A percentile compares a stretch with the other conserved stretches of the same genome.
Conservation (phyloP, 2,329 filamentous ascomycete species). For the Talaromyces sp. region DNA sequence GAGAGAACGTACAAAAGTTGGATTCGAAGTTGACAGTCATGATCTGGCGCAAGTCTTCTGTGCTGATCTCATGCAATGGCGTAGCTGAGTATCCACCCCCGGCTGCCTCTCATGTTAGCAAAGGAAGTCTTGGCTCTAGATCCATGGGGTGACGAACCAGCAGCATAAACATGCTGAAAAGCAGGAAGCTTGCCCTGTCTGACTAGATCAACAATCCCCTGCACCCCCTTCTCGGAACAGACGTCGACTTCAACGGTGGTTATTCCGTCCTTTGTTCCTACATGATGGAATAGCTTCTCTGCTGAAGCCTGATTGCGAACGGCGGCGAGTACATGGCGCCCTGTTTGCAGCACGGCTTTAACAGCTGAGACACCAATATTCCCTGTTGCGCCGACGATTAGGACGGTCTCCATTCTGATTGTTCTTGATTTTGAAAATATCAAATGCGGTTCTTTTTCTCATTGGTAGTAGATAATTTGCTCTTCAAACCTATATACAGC, state of each 20-base stretch:
- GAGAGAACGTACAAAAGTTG: conserved; percentile 11
- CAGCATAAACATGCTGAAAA: conserved; percentile 14
- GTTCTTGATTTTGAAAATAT: neutral
- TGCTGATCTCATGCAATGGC: conserved; percentile 1
- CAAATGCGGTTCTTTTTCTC: neutral
- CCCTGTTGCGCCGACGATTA: conserved; percentile 13
- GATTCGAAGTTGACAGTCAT: conserved; percentile 16
- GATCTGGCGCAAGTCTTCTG: conserved; percentile 3
- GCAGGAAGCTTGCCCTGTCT: conserved; percentile 10
- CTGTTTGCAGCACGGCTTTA: neutral
- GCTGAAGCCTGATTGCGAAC: conserved; percentile 14
- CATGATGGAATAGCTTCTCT: conserved; percentile 10
- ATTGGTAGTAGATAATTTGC: neutral
- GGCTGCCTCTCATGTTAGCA: neutral
- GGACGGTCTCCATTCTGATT: conserved; percentile 15
- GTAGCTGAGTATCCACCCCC: conserved; percentile 10
- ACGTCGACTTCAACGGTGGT: conserved; percentile 10
- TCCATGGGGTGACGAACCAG: neutral
- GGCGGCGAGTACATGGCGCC: conserved; percentile 9
- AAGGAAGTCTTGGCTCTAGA: neutral
- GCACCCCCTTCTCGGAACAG: conserved; percentile 8
- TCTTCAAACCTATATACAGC: neutral
- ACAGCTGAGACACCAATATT: conserved; percentile 12
- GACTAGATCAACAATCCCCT: neutral
- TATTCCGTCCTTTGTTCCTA: conserved; percentile 7